Base-by-base conservation (phyloP, 2,329 filamentous ascomycete genomes). In the Xylariaceae sp. region DNA sequence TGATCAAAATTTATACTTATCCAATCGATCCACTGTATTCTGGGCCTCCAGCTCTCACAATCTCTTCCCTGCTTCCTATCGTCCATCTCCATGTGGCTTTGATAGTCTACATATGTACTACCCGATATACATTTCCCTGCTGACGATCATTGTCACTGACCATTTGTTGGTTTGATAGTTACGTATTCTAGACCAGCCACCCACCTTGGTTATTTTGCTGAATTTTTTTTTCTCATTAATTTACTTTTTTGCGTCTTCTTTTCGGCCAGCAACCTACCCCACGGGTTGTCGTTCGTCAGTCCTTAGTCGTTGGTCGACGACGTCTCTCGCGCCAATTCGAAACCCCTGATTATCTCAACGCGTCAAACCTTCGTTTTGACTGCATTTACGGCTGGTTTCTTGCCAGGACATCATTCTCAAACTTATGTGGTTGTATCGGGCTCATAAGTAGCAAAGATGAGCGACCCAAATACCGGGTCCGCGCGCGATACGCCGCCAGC, bases 371-470 rank as follows among this genome's bases (percentile, higher is more conserved):
- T 37, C 32, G 32, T 12, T 14, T 37, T 37, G 3, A 12, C 32
- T 37, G 9, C 32, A 12, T 37, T 14, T 4, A 16, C 7, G 3
- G 5, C 32, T 12, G 32, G 7, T 10, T 37, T 37, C 12, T 37
- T 16, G 3, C 32, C 12, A 4, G 32, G 14, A 16, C 12, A 3
- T 3, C 5, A 37, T 37, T 9, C 23, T 26, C 23, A 26, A 9
- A 9, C 23, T 26, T 26, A 14, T 37, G 14, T 12, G 32, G 14
- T 16, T 10, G 14, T 37, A 37, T 10, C 14, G 14, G 14, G 32
- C 9, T 37, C 32, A 12, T 16, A 37, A 59, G 54, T 10, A 49
- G 41, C 50, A 44, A 68, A 44, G 42, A 66, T 67, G 65, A 65
- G 63, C 52, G 46, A 63, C 14, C 65, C 32, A 44, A 51, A 51